Percentiles rank a stretch among this genome's conserved stretches.
These are phyloP conservation scores for Apiospora rasikravindrae DNA, from an alignment of 2,329 filamentous ascomycete species.

Conservation along the genomic window DNA sequence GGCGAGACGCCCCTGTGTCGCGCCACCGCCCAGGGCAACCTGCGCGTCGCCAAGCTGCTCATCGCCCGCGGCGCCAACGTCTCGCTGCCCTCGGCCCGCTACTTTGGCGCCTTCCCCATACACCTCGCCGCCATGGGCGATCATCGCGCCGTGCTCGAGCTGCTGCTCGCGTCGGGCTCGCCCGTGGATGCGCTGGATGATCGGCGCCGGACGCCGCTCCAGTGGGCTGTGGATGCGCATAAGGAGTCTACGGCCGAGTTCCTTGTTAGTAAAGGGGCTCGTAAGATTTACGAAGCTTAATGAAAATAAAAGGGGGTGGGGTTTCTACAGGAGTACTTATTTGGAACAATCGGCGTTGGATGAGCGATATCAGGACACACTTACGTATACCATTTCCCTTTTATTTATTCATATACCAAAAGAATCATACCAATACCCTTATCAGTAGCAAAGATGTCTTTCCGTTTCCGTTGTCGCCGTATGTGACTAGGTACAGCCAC, in stretches of 20 bases:
- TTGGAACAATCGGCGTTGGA: not conserved
- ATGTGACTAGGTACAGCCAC: too few relatives aligned
- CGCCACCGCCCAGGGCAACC: conserved; percentile 30
- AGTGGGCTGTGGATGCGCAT: conserved; percentile 30
- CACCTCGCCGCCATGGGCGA: conserved; percentile 33
- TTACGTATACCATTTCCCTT: not conserved
- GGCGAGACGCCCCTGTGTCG: conserved; percentile 33
- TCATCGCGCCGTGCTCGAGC: conserved; percentile 25
- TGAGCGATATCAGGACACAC: not conserved
- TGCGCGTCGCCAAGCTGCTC: conserved; percentile 17
- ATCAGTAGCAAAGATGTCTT: too few relatives aligned
- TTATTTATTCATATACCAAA: not conserved
- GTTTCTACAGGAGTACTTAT: not conserved
- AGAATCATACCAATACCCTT: too few relatives aligned
- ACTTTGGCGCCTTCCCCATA: conserved; percentile 29
- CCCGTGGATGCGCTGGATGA: conserved; percentile 29
- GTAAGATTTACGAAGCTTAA: not conserved
- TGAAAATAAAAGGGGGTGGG: not conserved
- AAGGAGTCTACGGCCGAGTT: conserved; percentile 29
- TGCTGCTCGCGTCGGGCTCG: conserved; percentile 28
- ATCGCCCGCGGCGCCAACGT: conserved; percentile 28
- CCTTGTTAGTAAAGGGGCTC: conserved; percentile 29
- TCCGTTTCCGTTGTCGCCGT: too few relatives aligned
- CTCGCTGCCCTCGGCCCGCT: conserved; percentile 28
- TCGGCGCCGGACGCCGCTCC: conserved; percentile 29